Percentiles rank a stretch among this genome's conserved stretches.
Evolutionary conservation across 2,329 filamentous ascomycete genomes (phyloP).

Genomic region (Fulvia fulva): DNA sequence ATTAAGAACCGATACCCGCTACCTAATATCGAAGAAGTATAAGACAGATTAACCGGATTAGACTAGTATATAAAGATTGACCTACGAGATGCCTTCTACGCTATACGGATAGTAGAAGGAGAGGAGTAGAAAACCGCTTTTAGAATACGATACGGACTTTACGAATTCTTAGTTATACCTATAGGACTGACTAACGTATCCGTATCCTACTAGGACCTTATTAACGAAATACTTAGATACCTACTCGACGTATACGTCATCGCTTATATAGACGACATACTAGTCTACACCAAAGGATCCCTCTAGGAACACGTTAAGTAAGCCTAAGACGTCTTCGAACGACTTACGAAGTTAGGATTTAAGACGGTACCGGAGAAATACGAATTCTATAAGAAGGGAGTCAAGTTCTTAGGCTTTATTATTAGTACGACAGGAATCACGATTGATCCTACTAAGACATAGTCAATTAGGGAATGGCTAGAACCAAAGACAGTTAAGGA

Average conservation of each 20-base stretch:
- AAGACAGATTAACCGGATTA: too few species aligned
- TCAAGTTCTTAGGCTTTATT: slow-evolving; percentile 33
- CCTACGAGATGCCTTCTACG: too few species aligned
- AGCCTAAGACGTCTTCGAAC: slow-evolving; percentile 9
- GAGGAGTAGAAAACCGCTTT: too few species aligned
- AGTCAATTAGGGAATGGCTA: slow-evolving; percentile 26
- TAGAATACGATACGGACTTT: too few species aligned
- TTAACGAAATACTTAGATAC: neutral
- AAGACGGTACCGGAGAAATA: too few species aligned
- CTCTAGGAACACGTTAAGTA: neutral
- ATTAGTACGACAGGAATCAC: slow-evolving; percentile 25
- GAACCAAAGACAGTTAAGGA: too few species aligned
- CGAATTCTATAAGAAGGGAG: slow-evolving; percentile 29
- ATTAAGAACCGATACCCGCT: too few species aligned
- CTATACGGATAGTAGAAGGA: too few species aligned
- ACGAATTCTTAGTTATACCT: too few species aligned
- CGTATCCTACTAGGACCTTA: neutral
- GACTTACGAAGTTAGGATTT: neutral
- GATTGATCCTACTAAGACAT: slow-evolving; percentile 28
- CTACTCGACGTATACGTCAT: neutral
- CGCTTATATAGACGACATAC: slow-evolving; percentile 14
- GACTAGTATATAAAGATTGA: too few species aligned
- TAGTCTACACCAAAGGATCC: slow-evolving; percentile 18
- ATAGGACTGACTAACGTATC: too few species aligned
- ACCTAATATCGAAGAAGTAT: too few species aligned